Evolutionary conservation across 345 rosid species (phyloP).

Genomic region (Mercurialis annua): DNA sequence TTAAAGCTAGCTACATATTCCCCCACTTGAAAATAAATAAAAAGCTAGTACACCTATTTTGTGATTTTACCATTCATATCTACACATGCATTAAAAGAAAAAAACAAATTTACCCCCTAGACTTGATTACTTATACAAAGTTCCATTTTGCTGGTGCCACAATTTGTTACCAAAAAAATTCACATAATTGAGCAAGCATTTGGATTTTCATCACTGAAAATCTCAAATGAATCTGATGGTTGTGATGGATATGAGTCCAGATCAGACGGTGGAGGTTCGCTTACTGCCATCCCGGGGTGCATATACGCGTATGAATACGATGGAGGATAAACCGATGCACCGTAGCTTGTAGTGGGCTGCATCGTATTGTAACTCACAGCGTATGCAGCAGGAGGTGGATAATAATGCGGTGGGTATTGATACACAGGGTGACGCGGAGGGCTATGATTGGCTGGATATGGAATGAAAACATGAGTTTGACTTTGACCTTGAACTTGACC

Average conservation of each 20-base stretch:
- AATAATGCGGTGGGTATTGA: constrained; percentile 38
- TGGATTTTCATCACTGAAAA: constrained; percentile 85
- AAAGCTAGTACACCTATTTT: neutral
- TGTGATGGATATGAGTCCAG: constrained; percentile 31
- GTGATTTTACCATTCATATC: constrained; percentile 20
- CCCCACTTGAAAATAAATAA: neutral
- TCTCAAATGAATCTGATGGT: constrained; percentile 59
- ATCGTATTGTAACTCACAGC: constrained; percentile 15
- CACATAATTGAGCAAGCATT: constrained; percentile 81
- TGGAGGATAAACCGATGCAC: constrained; percentile 23
- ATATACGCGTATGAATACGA: constrained; percentile 37
- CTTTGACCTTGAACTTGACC: constrained; percentile 11
- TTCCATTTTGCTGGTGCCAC: neutral
- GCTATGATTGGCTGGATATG: constrained; percentile 29
- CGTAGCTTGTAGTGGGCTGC: constrained; percentile 12
- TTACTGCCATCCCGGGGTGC: constrained; percentile 26
- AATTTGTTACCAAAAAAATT: neutral
- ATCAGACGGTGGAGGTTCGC: constrained; percentile 31
- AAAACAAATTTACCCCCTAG: constrained; percentile 7
- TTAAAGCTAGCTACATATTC: constrained; percentile 12
- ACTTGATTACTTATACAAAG: constrained; percentile 4
- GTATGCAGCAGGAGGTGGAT: constrained; percentile 20
- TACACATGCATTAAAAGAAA: constrained; percentile 31
- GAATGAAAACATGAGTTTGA: constrained; percentile 21
- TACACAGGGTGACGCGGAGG: constrained; percentile 38